Evolutionary conservation across 176 grass and related monocot species (phyloP).

Genomic region (Dactylis glomerata): DNA sequence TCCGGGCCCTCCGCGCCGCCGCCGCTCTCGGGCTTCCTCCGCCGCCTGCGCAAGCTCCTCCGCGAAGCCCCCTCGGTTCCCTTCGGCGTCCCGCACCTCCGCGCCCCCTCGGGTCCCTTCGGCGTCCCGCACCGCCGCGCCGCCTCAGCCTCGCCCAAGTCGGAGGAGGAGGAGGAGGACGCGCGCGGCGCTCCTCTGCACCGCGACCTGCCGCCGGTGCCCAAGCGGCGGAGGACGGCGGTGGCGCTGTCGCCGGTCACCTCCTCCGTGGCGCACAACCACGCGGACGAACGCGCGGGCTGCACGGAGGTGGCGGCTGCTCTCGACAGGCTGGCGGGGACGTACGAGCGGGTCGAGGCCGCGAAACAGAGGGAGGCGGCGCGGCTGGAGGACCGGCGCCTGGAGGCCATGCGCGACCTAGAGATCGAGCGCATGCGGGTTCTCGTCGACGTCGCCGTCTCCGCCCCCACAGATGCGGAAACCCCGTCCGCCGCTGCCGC

Average conservation of each 20-base stretch:
- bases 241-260: slow-evolving; percentile 27
- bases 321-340: slow-evolving; percentile 43
- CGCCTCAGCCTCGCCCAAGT: slow-evolving; percentile 5
- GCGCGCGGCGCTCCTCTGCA: slow-evolving; percentile 18
- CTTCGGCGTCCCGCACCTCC: not conserved
- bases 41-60: slow-evolving; percentile 40
- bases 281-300: not conserved
- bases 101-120: slow-evolving; percentile 11
- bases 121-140: not conserved
- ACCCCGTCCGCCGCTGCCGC: not conserved
- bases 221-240: slow-evolving; percentile 54
- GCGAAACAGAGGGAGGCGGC: slow-evolving; percentile 49
- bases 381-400: slow-evolving; percentile 51
- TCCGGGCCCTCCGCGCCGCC: not conserved
- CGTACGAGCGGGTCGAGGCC: slow-evolving; percentile 47
- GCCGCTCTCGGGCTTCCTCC: slow-evolving; percentile 21
- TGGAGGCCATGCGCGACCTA: slow-evolving; percentile 48
- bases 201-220: slow-evolving; percentile 44
- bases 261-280: slow-evolving; percentile 8
- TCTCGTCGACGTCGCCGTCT: slow-evolving; percentile 49
- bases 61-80: slow-evolving; percentile 25
- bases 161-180: not conserved
- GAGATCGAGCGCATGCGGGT: slow-evolving; percentile 56
- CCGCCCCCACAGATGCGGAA: slow-evolving; percentile 1
- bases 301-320: slow-evolving; percentile 41